A percentile compares a stretch with the other conserved stretches of the same genome.
phyloP scores from a whole-genome alignment of 2,329 filamentous ascomycete species.

The Phyllosticta citriasiana region DNA sequence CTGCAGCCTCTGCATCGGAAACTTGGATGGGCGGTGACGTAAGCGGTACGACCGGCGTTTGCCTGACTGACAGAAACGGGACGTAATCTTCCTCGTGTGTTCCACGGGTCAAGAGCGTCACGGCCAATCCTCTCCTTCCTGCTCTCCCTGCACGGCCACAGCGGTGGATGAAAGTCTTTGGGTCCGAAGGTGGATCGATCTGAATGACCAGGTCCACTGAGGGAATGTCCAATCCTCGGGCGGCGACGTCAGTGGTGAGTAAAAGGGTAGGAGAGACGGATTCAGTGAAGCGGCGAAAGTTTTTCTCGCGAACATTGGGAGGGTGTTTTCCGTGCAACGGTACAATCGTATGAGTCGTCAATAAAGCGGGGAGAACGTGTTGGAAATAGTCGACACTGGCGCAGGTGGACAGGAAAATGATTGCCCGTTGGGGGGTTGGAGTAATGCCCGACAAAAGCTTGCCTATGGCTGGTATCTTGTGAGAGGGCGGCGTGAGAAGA shows the following conservation, averaged over 20 bases:
- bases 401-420: conserved; percentile 89
- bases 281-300: conserved; percentile 70
- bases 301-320: conserved; percentile 76
- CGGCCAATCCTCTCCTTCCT: conserved; percentile 64
- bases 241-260: conserved; percentile 85
- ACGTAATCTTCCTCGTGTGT: conserved; percentile 77
- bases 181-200: conserved; percentile 74
- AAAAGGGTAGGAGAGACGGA: conserved; percentile 69
- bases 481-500: conserved; percentile 60
- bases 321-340: conserved; percentile 89
- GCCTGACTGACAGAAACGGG: conserved; percentile 73
- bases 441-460: conserved; percentile 60
- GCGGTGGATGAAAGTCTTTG: conserved; percentile 68
- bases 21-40: conserved; percentile 46
- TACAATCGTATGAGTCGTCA: conserved; percentile 57
- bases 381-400: conserved; percentile 93
- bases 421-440: conserved; percentile 71
- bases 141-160: conserved; percentile 55
- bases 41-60: conserved; percentile 68
- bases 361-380: conserved; percentile 61
- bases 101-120: conserved; percentile 77
- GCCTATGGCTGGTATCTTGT: conserved; percentile 68
- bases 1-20: conserved; percentile 51
- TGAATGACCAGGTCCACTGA: conserved; percentile 87
- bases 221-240: conserved; percentile 83